Base-by-base conservation (phyloP, 345 rosid species). In the Pseudoturritis turrita region DNA sequence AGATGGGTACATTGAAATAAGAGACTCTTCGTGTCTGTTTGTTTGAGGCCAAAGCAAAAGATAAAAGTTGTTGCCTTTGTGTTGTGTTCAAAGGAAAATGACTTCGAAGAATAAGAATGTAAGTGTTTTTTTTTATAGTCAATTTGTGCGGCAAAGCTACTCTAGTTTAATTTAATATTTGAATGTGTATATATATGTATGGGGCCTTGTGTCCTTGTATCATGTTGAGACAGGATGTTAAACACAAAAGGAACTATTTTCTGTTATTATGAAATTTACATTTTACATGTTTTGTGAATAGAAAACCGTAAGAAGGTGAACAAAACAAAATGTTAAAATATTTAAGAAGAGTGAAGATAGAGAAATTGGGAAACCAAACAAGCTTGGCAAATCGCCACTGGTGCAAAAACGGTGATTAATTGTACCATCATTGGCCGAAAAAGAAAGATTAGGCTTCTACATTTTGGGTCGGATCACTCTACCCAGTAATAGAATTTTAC, bases 121-220 rank as follows among this genome's bases (percentile, higher is more conserved):
- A 25, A 5, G 41, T 15, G 11, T 60, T 18, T 23, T 19, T 23
- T 36, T 11, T 11, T 50, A 5, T 53, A 33, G 37, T 72, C 29
- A 43, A 0, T 23, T 25, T 36, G n/a, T n/a, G 41, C 1, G 17
- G 29, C 5, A 35, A 45, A 35, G 40, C 31, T 64, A 45, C 71
- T 73, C 58, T 33, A 17, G 33, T 64, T 45, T 55, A 55, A 45
- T 26, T 49, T 73, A 35, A 41, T 44, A 23, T 65, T 12, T 63
- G 29, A 53, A 18, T 64, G 50, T 73, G 62, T 73, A 44, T 72
- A 63, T 63, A 40, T 72, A 50, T 65, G 46, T 52, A 53, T 41
- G 23, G 0, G 17, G 21, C 62, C 10, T 3, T 57, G 8, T 29
- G 33, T 37, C 13, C 29, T 40, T 45, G 50, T 37, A 61, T 26